phyloP scores from a whole-genome alignment of 768 basidiomycete species.

The Cubamyces lactineus region DNA sequence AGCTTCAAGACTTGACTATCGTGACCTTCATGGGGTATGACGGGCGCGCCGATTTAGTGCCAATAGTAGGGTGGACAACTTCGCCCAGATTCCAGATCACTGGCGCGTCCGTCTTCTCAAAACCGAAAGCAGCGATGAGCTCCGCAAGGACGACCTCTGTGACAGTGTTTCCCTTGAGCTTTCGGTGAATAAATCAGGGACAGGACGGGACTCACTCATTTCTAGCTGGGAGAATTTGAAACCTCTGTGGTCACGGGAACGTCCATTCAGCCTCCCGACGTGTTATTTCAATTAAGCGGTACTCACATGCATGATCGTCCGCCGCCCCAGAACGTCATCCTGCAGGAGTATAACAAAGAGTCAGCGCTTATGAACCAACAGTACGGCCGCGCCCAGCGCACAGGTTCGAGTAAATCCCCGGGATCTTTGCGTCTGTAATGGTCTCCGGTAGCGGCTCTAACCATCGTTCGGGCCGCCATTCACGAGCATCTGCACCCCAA shows the following conservation, averaged over 20 bases:
- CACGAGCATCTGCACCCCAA: slow-evolving; percentile 30
- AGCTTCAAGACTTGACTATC: neutral
- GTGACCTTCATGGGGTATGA: slow-evolving; percentile 9
- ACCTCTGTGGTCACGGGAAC: slow-evolving; percentile 32
- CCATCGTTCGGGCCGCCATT: slow-evolving; percentile 31
- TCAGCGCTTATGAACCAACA: neutral
- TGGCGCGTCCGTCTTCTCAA: slow-evolving; percentile 13
- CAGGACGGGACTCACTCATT: slow-evolving; percentile 43
- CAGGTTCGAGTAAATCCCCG: slow-evolving; percentile 20
- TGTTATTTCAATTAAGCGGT: neutral
- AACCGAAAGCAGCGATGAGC: slow-evolving; percentile 19
- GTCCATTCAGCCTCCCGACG: neutral
- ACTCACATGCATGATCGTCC: slow-evolving; percentile 17
- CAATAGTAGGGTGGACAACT: slow-evolving; percentile 8
- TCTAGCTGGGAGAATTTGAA: slow-evolving; percentile 50
- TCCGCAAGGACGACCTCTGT: slow-evolving; percentile 21
- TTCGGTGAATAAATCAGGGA: neutral
- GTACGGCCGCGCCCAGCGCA: neutral
- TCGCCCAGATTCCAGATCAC: slow-evolving; percentile 21
- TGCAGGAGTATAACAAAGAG: neutral
- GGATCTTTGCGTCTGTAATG: slow-evolving; percentile 14
- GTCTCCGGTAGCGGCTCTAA: slow-evolving; percentile 11
- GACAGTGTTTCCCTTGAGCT: neutral
- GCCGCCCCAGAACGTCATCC: slow-evolving; percentile 23
- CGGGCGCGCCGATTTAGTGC: neutral